These are phyloP conservation scores for Ceratocystis colombiana DNA, from an alignment of 2,329 filamentous ascomycete species.

Conservation along the genomic window DNA sequence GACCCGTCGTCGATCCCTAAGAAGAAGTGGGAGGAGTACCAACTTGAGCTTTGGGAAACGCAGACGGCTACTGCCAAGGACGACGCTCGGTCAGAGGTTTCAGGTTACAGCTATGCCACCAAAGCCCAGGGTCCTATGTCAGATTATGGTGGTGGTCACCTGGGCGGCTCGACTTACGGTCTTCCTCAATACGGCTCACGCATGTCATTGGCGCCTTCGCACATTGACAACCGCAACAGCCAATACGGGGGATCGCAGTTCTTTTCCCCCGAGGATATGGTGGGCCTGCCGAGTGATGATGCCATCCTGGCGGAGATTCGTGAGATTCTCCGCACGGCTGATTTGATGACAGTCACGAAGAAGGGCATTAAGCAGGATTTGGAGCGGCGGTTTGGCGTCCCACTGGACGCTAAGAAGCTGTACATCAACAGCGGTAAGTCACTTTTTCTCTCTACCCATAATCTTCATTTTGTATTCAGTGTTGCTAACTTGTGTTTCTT, in stretches of 20 bases:
- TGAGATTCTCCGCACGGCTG: slow-evolving; percentile 80
- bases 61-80: slow-evolving; percentile 71
- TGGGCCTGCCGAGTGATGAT: slow-evolving; percentile 75
- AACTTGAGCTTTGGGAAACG: slow-evolving; percentile 93
- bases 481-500: not conserved
- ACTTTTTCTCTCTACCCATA: not conserved
- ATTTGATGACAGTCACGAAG: slow-evolving; percentile 97
- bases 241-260: slow-evolving; percentile 52
- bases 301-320: slow-evolving; percentile 86
- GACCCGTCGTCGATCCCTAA: slow-evolving; percentile 84
- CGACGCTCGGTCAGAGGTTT: slow-evolving; percentile 75
- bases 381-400: slow-evolving; percentile 78
- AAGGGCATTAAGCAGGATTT: slow-evolving; percentile 94
- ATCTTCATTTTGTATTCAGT: slow-evolving; percentile 1
- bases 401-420: slow-evolving; percentile 74
- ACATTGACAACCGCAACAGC: slow-evolving; percentile 52
- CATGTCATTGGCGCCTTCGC: slow-evolving; percentile 70
- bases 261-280: slow-evolving; percentile 56
- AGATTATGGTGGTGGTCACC: slow-evolving; percentile 58
- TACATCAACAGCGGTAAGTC: slow-evolving; percentile 87
- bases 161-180: slow-evolving; percentile 31
- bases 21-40: slow-evolving; percentile 99
- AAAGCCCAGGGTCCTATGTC: slow-evolving; percentile 58
- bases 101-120: slow-evolving; percentile 89
- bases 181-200: slow-evolving; percentile 45